Percentiles rank a stretch among this genome's conserved stretches.
Conservation (phyloP, 768 basidiomycete species). For the Mycena kentingensis region DNA sequence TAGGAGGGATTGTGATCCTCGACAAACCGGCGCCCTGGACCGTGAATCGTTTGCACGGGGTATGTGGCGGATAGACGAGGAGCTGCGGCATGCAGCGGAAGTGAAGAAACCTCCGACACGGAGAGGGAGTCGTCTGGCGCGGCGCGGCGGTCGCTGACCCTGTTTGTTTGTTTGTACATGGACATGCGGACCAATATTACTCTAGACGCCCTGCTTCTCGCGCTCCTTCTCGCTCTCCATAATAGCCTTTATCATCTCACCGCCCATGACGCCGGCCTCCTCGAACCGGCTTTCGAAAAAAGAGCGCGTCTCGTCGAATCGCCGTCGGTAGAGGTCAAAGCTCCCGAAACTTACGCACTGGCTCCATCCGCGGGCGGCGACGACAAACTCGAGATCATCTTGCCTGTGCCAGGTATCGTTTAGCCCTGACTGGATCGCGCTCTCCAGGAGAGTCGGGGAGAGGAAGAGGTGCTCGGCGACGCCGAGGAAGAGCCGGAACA, state of each 20-base stretch:
- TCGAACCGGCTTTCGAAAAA: slow-evolving; percentile 91
- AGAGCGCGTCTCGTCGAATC: slow-evolving; percentile 76
- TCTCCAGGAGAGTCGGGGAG: slow-evolving; percentile 58
- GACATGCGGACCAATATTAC: not conserved
- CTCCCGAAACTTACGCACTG: slow-evolving; percentile 91
- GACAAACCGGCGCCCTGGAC: slow-evolving; percentile 56
- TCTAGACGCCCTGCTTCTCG: slow-evolving; percentile 27
- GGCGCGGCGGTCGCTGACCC: too few species aligned
- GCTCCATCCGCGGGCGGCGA: slow-evolving; percentile 94
- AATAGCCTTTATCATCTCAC: slow-evolving; percentile 89
- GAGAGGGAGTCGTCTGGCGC: too few species aligned
- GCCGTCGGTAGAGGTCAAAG: slow-evolving; percentile 81
- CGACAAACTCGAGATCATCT: slow-evolving; percentile 92
- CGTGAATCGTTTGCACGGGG: slow-evolving; percentile 70
- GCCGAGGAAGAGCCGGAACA: slow-evolving; percentile 96
- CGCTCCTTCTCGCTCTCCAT: slow-evolving; percentile 57
- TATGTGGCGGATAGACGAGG: slow-evolving; percentile 88
- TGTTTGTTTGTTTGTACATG: not conserved
- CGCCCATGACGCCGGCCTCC: slow-evolving; percentile 78
- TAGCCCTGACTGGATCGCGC: slow-evolving; percentile 74
- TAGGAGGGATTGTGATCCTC: slow-evolving; percentile 74
- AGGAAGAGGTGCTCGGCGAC: slow-evolving; percentile 96
- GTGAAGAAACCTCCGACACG: not conserved
- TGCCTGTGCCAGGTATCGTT: slow-evolving; percentile 77
- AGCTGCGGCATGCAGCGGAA: slow-evolving; percentile 55